Evolutionary conservation across 2,329 filamentous ascomycete genomes (phyloP).

Genomic region (Neofusicoccum parvum): DNA sequence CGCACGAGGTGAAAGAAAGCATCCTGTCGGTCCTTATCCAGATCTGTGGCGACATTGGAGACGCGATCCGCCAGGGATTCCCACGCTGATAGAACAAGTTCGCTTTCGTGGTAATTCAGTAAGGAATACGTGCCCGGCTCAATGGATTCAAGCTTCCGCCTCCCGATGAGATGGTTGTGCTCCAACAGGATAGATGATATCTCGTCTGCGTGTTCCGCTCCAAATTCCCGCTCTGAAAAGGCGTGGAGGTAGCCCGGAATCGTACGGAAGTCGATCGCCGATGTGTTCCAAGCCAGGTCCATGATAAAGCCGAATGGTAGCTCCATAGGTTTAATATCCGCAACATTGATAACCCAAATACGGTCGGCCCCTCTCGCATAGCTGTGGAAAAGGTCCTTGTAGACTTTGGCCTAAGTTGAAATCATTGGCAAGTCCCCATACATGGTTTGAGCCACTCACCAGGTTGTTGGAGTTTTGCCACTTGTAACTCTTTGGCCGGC

Average conservation of each 20-base stretch:
- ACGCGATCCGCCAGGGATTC: conserved; percentile 13
- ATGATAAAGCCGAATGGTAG: conserved; percentile 27
- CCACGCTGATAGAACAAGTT: conserved; percentile 23
- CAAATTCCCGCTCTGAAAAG: conserved; percentile 16
- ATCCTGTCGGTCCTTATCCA: conserved; percentile 51
- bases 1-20: conserved; percentile 63
- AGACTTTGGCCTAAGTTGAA: not conserved
- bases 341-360: conserved; percentile 30
- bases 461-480: conserved; percentile 27
- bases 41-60: conserved; percentile 25
- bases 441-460: conserved; percentile 6
- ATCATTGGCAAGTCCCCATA: conserved; percentile 9
- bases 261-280: not conserved
- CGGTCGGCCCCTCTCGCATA: conserved; percentile 25
- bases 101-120: conserved; percentile 25
- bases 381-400: conserved; percentile 24
- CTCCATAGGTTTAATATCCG: conserved; percentile 30
- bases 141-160: conserved; percentile 21
- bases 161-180: conserved; percentile 17
- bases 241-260: conserved; percentile 17
- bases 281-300: conserved; percentile 28
- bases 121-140: conserved; percentile 24
- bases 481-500: conserved; percentile 26
- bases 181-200: conserved; percentile 9
- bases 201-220: not conserved